Evolutionary conservation across 768 basidiomycete species (phyloP), one percentile per base, ranked within the genome.

Genomic region (Terana coerulea): DNA sequence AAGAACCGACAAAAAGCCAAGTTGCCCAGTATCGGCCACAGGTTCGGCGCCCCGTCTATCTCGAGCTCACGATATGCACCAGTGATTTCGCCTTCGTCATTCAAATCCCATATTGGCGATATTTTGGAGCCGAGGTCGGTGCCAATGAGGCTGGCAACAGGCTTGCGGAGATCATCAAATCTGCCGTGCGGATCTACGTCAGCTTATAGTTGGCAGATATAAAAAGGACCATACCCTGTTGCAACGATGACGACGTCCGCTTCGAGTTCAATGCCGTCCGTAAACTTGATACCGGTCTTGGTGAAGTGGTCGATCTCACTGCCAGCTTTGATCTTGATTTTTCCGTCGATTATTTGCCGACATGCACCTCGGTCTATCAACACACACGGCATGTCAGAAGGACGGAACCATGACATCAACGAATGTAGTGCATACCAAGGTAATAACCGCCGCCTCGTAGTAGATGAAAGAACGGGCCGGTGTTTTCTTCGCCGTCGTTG

Each of bases 271-370:
- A 44, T 55, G 1, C 60, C 64, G 37, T 68, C 56, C 7, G 28
- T 52, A 52, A 68, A 57, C 26, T 49, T 31, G 3, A 68, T 24
- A 3, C 61, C 57, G 9, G 43, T 53, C 25, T 62, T 37, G 1
- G 62, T 69, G 55, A 70, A 72, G 11, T 46, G 51, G 26, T 50
- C 56, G 53, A 65, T 59, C 31, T 47, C 26, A 36, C 53, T 60
- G 50, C 81, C 81, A 65, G 76, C 81, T 68, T 86, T 87, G 50
- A 88, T 66, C 62, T 85, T 85, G 71, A 88, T 82, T 59, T 81
- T 79, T 2, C 84, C 83, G 58, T 85, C 80, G 35, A 77, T 75
- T 58, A 87, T 79, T 54, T 80, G 67, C 63, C 83, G 75, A 52
- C 77, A 77, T 6, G 77, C 79, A 25, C 84, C 83, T 14, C 77